phyloP scores from a whole-genome alignment of 345 rosid genomes.

The Hibiscus trionum region DNA sequence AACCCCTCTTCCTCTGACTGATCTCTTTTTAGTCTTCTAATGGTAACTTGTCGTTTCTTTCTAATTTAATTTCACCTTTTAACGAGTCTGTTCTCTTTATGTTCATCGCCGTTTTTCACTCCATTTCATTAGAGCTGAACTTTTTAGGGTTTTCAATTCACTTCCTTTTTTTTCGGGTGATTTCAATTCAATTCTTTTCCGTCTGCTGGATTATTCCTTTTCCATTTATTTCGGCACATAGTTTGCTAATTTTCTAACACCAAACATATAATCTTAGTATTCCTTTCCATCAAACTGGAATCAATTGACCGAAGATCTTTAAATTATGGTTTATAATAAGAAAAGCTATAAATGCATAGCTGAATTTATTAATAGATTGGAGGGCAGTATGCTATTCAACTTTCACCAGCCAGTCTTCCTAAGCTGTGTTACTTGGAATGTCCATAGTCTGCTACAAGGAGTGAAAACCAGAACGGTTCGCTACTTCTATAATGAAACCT shows the following conservation, averaged over 20 bases:
- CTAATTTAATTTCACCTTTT: neutral
- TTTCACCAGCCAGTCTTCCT: neutral
- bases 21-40: neutral
- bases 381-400: neutral
- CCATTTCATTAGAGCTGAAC: neutral
- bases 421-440: no score
- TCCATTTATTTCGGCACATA: neutral
- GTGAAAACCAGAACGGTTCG: no score
- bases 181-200: neutral
- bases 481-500: no score
- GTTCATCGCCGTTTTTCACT: neutral
- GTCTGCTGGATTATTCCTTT: neutral
- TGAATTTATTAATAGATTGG: neutral
- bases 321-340: neutral
- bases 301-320: neutral
- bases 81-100: neutral
- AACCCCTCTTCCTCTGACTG: conserved; percentile 29
- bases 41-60: neutral
- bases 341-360: neutral
- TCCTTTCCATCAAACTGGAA: neutral
- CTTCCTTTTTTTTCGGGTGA: neutral
- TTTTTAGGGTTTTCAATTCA: neutral
- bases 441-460: no score
- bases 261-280: neutral
- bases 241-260: neutral